phyloP scores from a whole-genome alignment of 2,329 filamentous ascomycete species.

The Hawksworthiomyces lignivorus region DNA sequence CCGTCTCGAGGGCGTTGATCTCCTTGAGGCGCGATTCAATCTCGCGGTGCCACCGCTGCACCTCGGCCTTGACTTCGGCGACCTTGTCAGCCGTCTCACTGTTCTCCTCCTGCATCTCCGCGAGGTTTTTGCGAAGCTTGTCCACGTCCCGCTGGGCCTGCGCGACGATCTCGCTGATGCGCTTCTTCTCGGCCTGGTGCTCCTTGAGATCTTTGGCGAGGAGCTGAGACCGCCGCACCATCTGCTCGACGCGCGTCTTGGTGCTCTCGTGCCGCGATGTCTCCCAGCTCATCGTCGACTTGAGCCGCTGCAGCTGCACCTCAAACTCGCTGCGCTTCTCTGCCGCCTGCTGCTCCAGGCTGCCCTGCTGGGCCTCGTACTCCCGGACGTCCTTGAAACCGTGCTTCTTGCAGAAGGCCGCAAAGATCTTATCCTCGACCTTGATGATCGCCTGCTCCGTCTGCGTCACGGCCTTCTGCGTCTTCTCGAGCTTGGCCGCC shows the following conservation, averaged over 20 bases:
- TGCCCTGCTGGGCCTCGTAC: slow-evolving; percentile 90
- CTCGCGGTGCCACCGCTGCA: slow-evolving; percentile 76
- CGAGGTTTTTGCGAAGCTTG: slow-evolving; percentile 63
- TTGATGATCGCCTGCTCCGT: slow-evolving; percentile 59
- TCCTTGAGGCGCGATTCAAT: slow-evolving; percentile 67
- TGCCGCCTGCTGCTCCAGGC: slow-evolving; percentile 79
- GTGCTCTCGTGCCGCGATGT: slow-evolving; percentile 46
- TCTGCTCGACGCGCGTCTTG: slow-evolving; percentile 57
- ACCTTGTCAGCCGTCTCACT: slow-evolving; percentile 66
- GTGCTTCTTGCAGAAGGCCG: slow-evolving; percentile 74
- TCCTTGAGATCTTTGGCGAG: slow-evolving; percentile 62
- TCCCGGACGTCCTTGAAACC: slow-evolving; percentile 85
- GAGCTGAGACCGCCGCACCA: slow-evolving; percentile 59
- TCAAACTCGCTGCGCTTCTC: slow-evolving; percentile 83
- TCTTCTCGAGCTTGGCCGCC: slow-evolving; percentile 56
- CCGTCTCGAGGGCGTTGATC: slow-evolving; percentile 72
- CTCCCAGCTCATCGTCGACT: slow-evolving; percentile 53
- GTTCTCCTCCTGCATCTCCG: slow-evolving; percentile 60
- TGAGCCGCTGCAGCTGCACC: slow-evolving; percentile 70
- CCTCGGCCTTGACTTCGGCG: slow-evolving; percentile 66
- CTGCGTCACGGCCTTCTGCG: slow-evolving; percentile 40
- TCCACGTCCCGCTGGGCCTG: slow-evolving; percentile 70
- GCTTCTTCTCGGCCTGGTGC: slow-evolving; percentile 64
- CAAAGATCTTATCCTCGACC: slow-evolving; percentile 85
- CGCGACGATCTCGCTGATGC: slow-evolving; percentile 66